Base-by-base conservation (phyloP, 2,329 filamentous ascomycete genomes). In the Pezicula rhizophila region DNA sequence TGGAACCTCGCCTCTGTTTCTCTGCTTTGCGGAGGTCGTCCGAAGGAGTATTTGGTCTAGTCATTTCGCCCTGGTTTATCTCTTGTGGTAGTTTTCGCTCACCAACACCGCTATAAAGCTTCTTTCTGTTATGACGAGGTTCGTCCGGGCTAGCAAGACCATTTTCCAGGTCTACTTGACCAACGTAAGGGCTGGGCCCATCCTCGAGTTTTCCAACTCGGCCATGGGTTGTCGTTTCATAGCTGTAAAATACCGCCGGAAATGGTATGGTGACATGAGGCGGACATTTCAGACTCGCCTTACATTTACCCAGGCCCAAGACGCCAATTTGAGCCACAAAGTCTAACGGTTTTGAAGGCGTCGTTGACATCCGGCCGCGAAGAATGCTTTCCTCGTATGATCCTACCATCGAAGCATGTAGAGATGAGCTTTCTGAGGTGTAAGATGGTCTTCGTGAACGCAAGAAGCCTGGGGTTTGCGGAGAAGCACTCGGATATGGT, bases 301-400 rank as follows among this genome's bases (percentile, higher is more conserved):
- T 96, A 73, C 92, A 96, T 58, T 92, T 86, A 7, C 91, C 91
- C 57, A 85, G 84, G 8, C 91, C 93, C 14, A 97, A 73, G 0
- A 97, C 93, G 18, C 93, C 93, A 49, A 99, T 96, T 64, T 97
- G 90, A 25, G 93, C 93, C 5, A 95, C 78, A 62, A 99, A 99
- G 56, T 96, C 85, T 5, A 99, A 73, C 5, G 93, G 92, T 56
- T 88, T 91, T 1, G 92, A 97, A 0, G 93, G 92, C 2, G 85
- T 93, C 1, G 91, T 96, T 25, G 93, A 97, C 93, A 99, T 99
- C 53, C 93, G 82, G 35, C 93, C 93, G 42, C 89, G 83, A 2
- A 99, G 73, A 52, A 99, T 96, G 25, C 90, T 96, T 69, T 99
- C 93, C 68, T 99, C 93, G 59, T 96, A 99, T 2, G 92, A 96